Evolutionary conservation across 2,329 filamentous ascomycete species (phyloP), one percentile per base, ranked within the genome.

Genomic region (Talaromyces piceae): DNA sequence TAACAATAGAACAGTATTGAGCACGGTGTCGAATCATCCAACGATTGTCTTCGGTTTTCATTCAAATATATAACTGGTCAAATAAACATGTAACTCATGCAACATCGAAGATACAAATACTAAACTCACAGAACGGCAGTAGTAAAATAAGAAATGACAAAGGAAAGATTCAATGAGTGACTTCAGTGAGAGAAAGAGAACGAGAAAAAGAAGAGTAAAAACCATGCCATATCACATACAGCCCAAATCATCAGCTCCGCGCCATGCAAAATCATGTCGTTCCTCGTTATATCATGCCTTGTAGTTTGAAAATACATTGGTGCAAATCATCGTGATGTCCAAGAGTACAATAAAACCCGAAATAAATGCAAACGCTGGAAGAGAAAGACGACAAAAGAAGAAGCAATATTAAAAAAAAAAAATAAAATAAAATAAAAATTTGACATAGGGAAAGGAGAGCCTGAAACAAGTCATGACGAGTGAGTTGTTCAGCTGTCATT

Each of bases 291-390:
- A n/a, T 46, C 44, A 30, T 46, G 28, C n/a, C 16, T 13, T 30
- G 26, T 20, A 26, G 30, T 46, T 5, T 30, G 44, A 46, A 20
- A 46, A 30, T 33, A 46, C 26, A 46, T 46, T 12, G 44, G 44
- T 33, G 28, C 28, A 46, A 23, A 43, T 13, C 4, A 18, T 43
- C 9, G 39, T 43, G 39, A 43, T 26, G 22, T 20, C 25, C 16
- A 23, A 46, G 20, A 46, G 30, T 46, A 20, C 26, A 46, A 22
- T n/a, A 28, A 22, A 26, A 28, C n/a, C n/a, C 11, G 22, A 46
- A 33, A 46, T 13, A 46, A 33, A 30, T 7, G 11, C 25, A 28
- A 27, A 30, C 20, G 13, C 39, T 43, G 22, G 23, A 27, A 25
- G 20, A 43, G 6, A 43, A 43, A 43, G 18, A 25, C 9, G 20